Evolutionary conservation across 768 basidiomycete species (phyloP).

Genomic region (Lactifluus piperatus): DNA sequence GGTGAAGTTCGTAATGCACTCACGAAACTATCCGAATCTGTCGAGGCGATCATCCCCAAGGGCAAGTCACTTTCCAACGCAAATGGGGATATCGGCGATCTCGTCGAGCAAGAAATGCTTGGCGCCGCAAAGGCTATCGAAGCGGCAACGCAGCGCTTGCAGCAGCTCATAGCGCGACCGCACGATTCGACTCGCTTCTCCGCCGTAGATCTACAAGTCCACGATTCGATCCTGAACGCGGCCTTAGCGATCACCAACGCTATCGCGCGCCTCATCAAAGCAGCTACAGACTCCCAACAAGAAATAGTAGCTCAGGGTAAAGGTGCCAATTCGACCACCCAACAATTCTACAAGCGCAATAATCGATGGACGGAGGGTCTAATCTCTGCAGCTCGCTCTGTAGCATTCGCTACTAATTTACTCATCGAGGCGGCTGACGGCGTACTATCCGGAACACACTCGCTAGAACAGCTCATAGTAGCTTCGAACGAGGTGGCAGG

Average conservation of each 20-base stretch:
- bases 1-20: conserved; percentile 77
- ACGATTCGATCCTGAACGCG: conserved; percentile 91
- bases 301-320: conserved; percentile 96
- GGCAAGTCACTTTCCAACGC: conserved; percentile 65
- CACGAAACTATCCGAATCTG: conserved; percentile 74
- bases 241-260: conserved; percentile 94
- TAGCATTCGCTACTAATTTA: conserved; percentile 91
- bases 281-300: conserved; percentile 95
- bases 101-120: conserved; percentile 95
- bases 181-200: conserved; percentile 82
- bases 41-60: conserved; percentile 83
- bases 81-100: conserved; percentile 90
- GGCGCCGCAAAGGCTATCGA: conserved; percentile 92
- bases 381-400: conserved; percentile 95
- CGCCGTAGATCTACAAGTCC: conserved; percentile 90
- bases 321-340: conserved; percentile 78
- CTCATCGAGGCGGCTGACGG: conserved; percentile 98
- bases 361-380: conserved; percentile 99
- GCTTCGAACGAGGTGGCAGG: conserved; percentile 99
- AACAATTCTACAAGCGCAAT: conserved; percentile 99
- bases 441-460: conserved; percentile 92
- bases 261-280: conserved; percentile 89
- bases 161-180: conserved; percentile 86
- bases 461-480: conserved; percentile 96
- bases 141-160: conserved; percentile 79